Evolutionary conservation across 257 asterid genomes (phyloP), one percentile per base, ranked within the genome.

Genomic region (Solanum megistacrolobum): DNA sequence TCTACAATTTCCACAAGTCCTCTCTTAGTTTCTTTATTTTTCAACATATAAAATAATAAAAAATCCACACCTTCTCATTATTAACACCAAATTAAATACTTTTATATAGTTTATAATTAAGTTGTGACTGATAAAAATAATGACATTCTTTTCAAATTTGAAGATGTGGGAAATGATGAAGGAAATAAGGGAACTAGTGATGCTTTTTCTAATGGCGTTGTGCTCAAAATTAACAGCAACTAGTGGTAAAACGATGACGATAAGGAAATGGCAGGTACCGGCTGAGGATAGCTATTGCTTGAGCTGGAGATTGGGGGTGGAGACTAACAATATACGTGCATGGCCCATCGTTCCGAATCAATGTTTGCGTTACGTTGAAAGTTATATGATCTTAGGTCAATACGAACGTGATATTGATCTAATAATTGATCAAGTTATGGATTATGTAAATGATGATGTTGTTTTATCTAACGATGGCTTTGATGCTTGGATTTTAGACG

Each of bases 241-340:
- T 18, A 86, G 36, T 32, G 72, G 86, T 62, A 36, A 21, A 31
- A 79, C 88, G 90, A 55, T 88, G 91, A 76, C 87, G 20, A 55
- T 65, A 85, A 88, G 84, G 52, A 21, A 87, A 27, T n/a, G 43
- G 38, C 27, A 88, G 43, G 12, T 34, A 27, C 32, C 41, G 6
- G 46, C 31, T 3, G 46, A 25, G 72, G 55, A 21, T 20, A 88
- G 90, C 35, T 90, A 90, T 88, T 93, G 95, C 89, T 85, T 92
- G 91, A 93, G 98, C 91, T 94, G 96, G 98, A 90, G 98, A 81
- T 41, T 93, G 81, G 98, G 87, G 29, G 98, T 93, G 93, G 98
- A 94, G 91, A 89, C 96, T n/a, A 93, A 93, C 87, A 93, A 93
- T 87, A 83, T 94, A 16, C 90, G 93, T 23, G 88, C 91, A 11